Conservation (phyloP, 768 basidiomycete genomes). For the Sporobolomyces phaffii region DNA sequence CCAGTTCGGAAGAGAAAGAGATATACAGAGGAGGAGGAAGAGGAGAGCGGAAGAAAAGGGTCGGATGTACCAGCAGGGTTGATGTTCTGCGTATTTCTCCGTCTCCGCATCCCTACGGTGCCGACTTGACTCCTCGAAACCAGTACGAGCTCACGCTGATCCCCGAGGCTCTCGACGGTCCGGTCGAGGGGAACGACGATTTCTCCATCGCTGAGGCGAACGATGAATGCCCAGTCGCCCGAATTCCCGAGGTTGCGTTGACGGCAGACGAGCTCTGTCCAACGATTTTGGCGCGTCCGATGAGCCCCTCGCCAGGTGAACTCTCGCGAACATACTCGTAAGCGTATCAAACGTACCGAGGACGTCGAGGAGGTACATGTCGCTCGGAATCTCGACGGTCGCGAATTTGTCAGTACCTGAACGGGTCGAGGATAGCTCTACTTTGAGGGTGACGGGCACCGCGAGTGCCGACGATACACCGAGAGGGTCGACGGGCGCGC, state of each 20-base stretch:
- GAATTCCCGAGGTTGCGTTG: slow-evolving; percentile 60
- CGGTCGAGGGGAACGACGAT: slow-evolving; percentile 84
- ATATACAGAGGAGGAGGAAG: too few relatives aligned
- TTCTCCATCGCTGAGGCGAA: slow-evolving; percentile 56
- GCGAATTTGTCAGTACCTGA: slow-evolving; percentile 9
- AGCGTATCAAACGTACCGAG: too few relatives aligned
- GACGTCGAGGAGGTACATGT: slow-evolving; percentile 54
- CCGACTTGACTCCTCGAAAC: slow-evolving; percentile 15
- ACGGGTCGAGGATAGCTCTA: background rate
- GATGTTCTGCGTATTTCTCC: slow-evolving; percentile 54
- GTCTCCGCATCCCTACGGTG: background rate
- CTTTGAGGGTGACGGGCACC: slow-evolving; percentile 8
- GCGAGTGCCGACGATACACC: slow-evolving; percentile 15
- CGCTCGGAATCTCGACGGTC: slow-evolving; percentile 53
- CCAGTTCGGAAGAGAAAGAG: background rate
- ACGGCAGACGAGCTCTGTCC: slow-evolving; percentile 42
- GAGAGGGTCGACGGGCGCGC: background rate
- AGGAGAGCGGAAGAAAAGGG: too few relatives aligned
- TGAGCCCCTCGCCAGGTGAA: too few relatives aligned
- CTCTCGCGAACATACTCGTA: too few relatives aligned
- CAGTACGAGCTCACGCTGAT: slow-evolving; percentile 4
- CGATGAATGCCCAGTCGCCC: slow-evolving; percentile 75
- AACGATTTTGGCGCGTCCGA: background rate
- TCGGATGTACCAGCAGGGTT: slow-evolving; percentile 92
- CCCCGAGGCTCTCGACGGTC: slow-evolving; percentile 62